These are phyloP conservation scores for Hypoxylon sp. DNA, from an alignment of 2,329 filamentous ascomycete genomes.

Conservation along the genomic window DNA sequence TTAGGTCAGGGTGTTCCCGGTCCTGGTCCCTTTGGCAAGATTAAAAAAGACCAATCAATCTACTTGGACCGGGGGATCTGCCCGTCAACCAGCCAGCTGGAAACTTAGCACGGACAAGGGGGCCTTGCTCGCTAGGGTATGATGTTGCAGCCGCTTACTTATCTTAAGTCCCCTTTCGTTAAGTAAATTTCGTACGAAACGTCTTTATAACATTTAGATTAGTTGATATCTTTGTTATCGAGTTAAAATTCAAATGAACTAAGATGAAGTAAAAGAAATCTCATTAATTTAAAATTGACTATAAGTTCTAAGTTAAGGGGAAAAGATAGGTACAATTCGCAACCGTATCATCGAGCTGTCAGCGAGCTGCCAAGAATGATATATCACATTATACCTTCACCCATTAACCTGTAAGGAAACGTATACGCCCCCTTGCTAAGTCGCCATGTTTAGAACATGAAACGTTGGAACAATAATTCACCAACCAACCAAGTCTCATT, in stretches of 20 bases:
- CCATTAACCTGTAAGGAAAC: constrained; percentile 22
- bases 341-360: constrained; percentile 11
- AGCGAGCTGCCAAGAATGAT: constrained; percentile 28
- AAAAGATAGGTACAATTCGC: constrained; percentile 3
- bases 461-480: constrained; percentile 33
- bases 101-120: constrained; percentile 42
- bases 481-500: constrained; percentile 20
- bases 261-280: not conserved
- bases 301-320: not conserved
- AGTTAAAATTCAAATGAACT: not conserved
- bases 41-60: constrained; percentile 43
- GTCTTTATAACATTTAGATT: not conserved
- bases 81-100: constrained; percentile 53
- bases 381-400: constrained; percentile 31
- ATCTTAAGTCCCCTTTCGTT: constrained; percentile 29
- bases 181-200: constrained; percentile 21
- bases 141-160: constrained; percentile 38
- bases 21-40: constrained; percentile 23
- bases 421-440: constrained; percentile 22
- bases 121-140: constrained; percentile 22
- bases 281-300: not conserved
- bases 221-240: not conserved
- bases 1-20: constrained; percentile 25
- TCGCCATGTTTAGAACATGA: constrained; percentile 28
- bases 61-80: constrained; percentile 47